These are phyloP conservation scores for Chrysoporthe cubensis DNA, from an alignment of 2,329 filamentous ascomycete genomes.

Conservation along the genomic window DNA sequence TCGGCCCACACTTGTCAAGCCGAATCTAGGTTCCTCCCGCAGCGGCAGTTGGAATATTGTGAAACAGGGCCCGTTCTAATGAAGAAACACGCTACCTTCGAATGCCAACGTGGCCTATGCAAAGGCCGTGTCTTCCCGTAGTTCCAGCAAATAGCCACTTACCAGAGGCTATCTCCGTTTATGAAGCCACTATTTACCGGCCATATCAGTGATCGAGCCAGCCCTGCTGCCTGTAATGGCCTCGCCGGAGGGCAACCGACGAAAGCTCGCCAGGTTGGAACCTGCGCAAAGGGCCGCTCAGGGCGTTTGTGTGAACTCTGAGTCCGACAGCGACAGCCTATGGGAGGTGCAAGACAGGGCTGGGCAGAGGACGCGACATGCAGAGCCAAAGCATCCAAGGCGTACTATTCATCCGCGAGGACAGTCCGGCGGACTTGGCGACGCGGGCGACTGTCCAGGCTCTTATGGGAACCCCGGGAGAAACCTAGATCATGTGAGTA, in stretches of 20 bases:
- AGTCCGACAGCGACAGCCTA: too few species aligned
- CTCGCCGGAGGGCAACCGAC: too few species aligned
- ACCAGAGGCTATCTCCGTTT: neutral
- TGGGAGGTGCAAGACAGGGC: too few species aligned
- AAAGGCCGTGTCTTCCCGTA: too few species aligned
- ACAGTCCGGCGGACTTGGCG: conserved; percentile 22
- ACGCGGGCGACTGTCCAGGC: conserved; percentile 11
- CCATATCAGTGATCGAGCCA: too few species aligned
- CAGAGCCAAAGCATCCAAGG: conserved; percentile 1
- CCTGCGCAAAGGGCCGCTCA: too few species aligned
- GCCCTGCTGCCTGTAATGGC: too few species aligned
- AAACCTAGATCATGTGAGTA: neutral
- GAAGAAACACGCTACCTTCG: conserved; percentile 7
- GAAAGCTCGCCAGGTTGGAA: too few species aligned
- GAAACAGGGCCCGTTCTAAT: neutral
- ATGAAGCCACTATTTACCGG: too few species aligned
- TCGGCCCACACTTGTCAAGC: neutral
- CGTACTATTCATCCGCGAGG: conserved; percentile 14
- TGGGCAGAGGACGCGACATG: neutral
- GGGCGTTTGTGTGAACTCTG: too few species aligned
- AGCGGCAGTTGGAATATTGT: neutral
- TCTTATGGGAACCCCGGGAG: conserved; percentile 14
- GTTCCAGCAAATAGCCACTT: neutral
- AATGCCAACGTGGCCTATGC: too few species aligned
- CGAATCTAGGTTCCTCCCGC: neutral